phyloP scores from a whole-genome alignment of 2,329 filamentous ascomycete species.

The Rutstroemia sp. region DNA sequence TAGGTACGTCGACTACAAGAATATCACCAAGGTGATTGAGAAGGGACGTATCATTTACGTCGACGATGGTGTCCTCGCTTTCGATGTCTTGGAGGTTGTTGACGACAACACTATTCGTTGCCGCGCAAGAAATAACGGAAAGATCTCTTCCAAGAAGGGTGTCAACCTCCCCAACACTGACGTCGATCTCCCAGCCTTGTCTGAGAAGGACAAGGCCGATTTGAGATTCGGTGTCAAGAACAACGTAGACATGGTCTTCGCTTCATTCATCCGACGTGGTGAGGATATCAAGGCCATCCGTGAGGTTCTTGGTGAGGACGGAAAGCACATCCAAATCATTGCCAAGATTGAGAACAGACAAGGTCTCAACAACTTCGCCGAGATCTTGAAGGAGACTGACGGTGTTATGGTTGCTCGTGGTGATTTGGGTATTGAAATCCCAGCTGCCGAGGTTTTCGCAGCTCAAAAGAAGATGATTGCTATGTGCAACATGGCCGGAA shows the following conservation, averaged over 20 bases:
- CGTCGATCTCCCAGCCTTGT: constrained; percentile 93
- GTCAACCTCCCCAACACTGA: constrained; percentile 99
- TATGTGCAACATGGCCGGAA: constrained; percentile 99
- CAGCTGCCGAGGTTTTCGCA: constrained; percentile 95
- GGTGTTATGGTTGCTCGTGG: constrained; percentile 99
- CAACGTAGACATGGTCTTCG: constrained; percentile 97
- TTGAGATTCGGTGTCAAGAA: constrained; percentile 96
- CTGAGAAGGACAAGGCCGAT: constrained; percentile 96
- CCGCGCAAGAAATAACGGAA: constrained; percentile 91
- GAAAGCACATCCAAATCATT: constrained; percentile 97
- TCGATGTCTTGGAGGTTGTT: constrained; percentile 81
- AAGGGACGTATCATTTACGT: constrained; percentile 93
- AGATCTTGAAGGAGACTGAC: constrained; percentile 92
- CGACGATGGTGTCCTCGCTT: constrained; percentile 95
- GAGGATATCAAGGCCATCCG: constrained; percentile 93
- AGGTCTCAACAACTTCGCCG: constrained; percentile 98
- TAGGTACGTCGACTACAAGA: constrained; percentile 98
- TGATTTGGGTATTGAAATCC: constrained; percentile 97
- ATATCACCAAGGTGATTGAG: constrained; percentile 97
- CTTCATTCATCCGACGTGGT: constrained; percentile 92
- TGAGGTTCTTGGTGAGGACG: constrained; percentile 80
- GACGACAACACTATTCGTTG: constrained; percentile 85
- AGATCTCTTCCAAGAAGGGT: constrained; percentile 98
- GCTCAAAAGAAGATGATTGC: constrained; percentile 99
- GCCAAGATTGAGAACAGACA: constrained; percentile 99